phyloP scores from a whole-genome alignment of 148 eudicot species.

The Fallopia convolvulus region DNA sequence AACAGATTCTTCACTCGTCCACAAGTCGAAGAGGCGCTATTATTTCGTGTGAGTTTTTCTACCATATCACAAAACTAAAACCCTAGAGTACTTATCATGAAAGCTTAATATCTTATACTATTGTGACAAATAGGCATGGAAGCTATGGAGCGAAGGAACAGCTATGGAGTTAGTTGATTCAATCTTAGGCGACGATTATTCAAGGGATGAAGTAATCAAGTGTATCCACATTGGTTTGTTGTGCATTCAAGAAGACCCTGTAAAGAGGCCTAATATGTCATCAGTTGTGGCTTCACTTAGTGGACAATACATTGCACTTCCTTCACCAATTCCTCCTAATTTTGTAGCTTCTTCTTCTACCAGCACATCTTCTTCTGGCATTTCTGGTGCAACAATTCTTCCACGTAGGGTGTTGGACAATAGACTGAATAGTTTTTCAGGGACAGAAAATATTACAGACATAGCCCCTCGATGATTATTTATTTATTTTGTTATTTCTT shows the following conservation, averaged over 20 bases:
- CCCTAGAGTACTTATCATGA: neutral
- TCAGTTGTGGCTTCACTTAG: slow-evolving; percentile 8
- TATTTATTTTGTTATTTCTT: neutral
- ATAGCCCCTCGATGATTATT: neutral
- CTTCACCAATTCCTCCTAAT: neutral
- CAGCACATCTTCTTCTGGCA: neutral
- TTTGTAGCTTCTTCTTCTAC: neutral
- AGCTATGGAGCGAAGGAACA: slow-evolving; percentile 6
- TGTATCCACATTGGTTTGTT: slow-evolving; percentile 8
- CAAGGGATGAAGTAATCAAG: slow-evolving; percentile 4
- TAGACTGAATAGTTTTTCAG: neutral
- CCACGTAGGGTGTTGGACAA: neutral
- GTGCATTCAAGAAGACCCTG: slow-evolving; percentile 13
- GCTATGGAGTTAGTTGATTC: slow-evolving; percentile 3
- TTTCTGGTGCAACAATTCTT: neutral
- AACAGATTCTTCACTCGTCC: slow-evolving; percentile 7
- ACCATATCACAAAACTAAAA: neutral
- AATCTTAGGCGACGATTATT: neutral
- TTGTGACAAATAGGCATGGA: neutral
- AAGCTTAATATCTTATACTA: neutral
- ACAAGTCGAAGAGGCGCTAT: slow-evolving; percentile 3
- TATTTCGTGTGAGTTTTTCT: neutral
- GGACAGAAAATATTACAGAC: neutral
- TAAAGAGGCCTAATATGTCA: slow-evolving; percentile 1
- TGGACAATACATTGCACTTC: neutral